These are phyloP conservation scores for Wilcoxina mikolae DNA, from an alignment of 495 filamentous ascomycete genomes.

Conservation along the genomic window DNA sequence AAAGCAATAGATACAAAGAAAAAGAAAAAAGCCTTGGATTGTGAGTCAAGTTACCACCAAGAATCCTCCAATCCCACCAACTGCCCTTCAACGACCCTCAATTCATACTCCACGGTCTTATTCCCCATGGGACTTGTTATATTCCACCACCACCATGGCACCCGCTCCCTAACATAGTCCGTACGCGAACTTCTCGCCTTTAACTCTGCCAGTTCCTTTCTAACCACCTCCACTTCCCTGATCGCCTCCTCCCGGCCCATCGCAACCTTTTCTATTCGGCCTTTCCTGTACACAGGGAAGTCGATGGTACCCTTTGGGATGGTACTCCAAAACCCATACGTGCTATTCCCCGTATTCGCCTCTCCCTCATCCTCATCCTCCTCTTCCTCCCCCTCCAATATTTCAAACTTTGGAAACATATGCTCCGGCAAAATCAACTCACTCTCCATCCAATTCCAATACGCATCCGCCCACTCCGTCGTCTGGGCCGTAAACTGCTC, in stretches of 20 bases:
- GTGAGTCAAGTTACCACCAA: too few species aligned
- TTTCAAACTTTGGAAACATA: too few species aligned
- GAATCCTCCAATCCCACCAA: background rate
- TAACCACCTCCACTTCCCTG: background rate
- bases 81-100: background rate
- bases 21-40: too few species aligned
- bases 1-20: too few species aligned
- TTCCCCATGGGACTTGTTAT: background rate
- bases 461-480: conserved; percentile 2
- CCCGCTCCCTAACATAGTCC: background rate
- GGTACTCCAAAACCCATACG: background rate
- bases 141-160: background rate
- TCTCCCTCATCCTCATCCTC: background rate
- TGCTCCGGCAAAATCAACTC: background rate
- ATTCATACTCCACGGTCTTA: background rate
- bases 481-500: background rate
- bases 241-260: background rate
- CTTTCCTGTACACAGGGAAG: background rate
- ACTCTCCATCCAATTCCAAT: background rate
- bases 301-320: background rate
- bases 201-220: background rate
- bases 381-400: background rate
- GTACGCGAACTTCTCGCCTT: background rate
- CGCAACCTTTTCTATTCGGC: background rate
- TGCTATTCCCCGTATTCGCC: background rate